These are phyloP conservation scores for Schizothecium vesticola DNA, from an alignment of 495 filamentous ascomycete species.

Conservation along the genomic window DNA sequence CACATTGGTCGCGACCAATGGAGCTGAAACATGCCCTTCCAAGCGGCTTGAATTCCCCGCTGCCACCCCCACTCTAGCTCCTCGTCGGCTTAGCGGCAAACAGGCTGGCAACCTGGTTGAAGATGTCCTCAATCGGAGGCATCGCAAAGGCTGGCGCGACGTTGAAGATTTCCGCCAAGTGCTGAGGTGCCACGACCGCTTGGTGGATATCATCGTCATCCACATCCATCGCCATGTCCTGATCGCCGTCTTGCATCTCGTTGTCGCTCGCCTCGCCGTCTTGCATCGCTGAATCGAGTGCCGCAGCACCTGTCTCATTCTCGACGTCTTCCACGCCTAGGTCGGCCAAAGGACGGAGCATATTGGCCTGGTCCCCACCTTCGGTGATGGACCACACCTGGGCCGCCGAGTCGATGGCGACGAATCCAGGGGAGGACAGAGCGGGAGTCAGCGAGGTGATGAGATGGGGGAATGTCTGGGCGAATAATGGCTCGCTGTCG, in stretches of 20 bases:
- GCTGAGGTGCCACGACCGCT: conserved; percentile 56
- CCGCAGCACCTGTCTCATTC: conserved; percentile 14
- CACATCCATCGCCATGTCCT: conserved; percentile 32
- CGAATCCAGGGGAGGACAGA: conserved; percentile 52
- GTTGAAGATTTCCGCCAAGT: conserved; percentile 69
- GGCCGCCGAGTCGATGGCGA: conserved; percentile 54
- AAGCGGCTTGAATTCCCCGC: not conserved
- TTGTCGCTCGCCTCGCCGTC: conserved; percentile 48
- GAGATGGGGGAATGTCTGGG: conserved; percentile 39
- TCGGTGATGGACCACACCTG: conserved; percentile 52
- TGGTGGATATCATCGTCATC: conserved; percentile 37
- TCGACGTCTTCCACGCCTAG: conserved; percentile 33
- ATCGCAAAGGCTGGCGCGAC: conserved; percentile 67
- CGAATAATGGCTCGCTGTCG: conserved; percentile 43
- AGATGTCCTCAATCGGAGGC: conserved; percentile 71
- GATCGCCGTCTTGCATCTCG: conserved; percentile 34
- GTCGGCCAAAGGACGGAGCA: conserved; percentile 46
- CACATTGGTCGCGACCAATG: not conserved
- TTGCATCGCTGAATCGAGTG: conserved; percentile 23
- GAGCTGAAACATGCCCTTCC: not conserved
- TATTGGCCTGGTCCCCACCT: conserved; percentile 40
- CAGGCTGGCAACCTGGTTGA: conserved; percentile 63
- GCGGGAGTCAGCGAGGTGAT: conserved; percentile 52
- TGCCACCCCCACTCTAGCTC: not conserved
- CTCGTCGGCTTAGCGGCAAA: conserved; percentile 45